Evolutionary conservation across 2,329 filamentous ascomycete species (phyloP).

Genomic region (Microcyclospora tardicrescens): DNA sequence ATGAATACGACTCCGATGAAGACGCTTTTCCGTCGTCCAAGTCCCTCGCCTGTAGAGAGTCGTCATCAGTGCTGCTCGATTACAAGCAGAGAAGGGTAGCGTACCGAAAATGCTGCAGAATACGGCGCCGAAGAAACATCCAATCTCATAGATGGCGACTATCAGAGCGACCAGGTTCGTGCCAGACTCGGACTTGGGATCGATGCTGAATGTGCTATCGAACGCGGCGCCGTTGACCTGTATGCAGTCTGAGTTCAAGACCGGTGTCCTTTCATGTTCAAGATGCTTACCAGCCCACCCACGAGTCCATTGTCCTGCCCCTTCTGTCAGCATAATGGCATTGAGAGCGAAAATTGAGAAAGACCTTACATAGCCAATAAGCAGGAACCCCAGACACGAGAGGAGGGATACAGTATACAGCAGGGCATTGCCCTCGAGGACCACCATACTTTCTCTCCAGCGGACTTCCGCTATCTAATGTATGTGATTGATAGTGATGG

Average conservation of each 20-base stretch:
- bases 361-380: conserved; percentile 29
- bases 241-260: too few relatives aligned
- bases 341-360: too few relatives aligned
- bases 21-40: conserved; percentile 34
- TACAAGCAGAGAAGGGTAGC: conserved; percentile 1
- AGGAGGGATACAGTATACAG: conserved; percentile 32
- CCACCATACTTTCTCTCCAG: too few relatives aligned
- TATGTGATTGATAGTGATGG: too few relatives aligned
- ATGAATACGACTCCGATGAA: conserved; percentile 32
- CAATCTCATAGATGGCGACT: conserved; percentile 32
- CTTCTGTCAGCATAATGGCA: too few relatives aligned
- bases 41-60: conserved; percentile 29
- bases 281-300: conserved; percentile 14
- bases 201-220: conserved; percentile 28
- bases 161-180: conserved; percentile 32
- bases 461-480: too few relatives aligned
- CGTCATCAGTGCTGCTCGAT: background rate
- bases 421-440: conserved; percentile 26
- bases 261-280: too few relatives aligned
- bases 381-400: conserved; percentile 36
- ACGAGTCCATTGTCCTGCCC: conserved; percentile 25
- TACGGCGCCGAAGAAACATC: conserved; percentile 32
- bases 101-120: conserved; percentile 10
- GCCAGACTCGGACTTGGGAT: conserved; percentile 22
- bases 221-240: conserved; percentile 28